phyloP scores from a whole-genome alignment of 768 basidiomycete species.

The Lentinula sp. region DNA sequence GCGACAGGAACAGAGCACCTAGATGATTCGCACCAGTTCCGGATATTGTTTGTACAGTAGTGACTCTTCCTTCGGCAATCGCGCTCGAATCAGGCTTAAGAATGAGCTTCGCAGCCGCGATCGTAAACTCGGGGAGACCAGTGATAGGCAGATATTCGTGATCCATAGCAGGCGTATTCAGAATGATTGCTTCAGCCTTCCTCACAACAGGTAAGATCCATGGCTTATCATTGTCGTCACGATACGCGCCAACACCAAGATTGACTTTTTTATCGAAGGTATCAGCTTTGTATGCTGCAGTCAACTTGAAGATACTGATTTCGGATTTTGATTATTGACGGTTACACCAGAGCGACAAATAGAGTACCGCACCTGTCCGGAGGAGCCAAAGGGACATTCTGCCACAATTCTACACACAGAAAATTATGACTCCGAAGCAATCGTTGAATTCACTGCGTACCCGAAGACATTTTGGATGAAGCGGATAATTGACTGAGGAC shows the following conservation, averaged over 20 bases:
- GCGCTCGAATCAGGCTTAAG: constrained; percentile 69
- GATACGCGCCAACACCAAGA: constrained; percentile 89
- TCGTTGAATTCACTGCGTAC: constrained; percentile 27
- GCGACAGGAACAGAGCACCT: constrained; percentile 79
- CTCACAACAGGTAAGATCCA: constrained; percentile 92
- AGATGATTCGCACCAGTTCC: constrained; percentile 96
- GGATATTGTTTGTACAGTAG: constrained; percentile 88
- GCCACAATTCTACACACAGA: constrained; percentile 56
- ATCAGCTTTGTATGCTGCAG: constrained; percentile 84
- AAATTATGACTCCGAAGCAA: not conserved
- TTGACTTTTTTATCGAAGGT: constrained; percentile 75
- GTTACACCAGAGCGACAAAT: not conserved
- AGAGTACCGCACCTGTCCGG: constrained; percentile 61
- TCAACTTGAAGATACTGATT: constrained; percentile 83
- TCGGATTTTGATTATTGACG: constrained; percentile 5
- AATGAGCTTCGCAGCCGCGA: constrained; percentile 77
- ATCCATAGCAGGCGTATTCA: constrained; percentile 69
- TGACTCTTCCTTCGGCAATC: constrained; percentile 63
- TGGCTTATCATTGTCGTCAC: constrained; percentile 81
- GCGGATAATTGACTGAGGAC: constrained; percentile 46
- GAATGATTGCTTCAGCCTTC: constrained; percentile 70
- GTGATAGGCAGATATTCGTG: constrained; percentile 93
- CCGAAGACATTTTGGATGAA: constrained; percentile 43
- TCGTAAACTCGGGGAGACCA: constrained; percentile 77
- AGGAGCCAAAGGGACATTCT: constrained; percentile 73